Percentiles rank a stretch among this genome's conserved stretches.
These are phyloP conservation scores for Madurella mycetomatis DNA, from an alignment of 2,329 filamentous ascomycete genomes.

Conservation along the genomic window DNA sequence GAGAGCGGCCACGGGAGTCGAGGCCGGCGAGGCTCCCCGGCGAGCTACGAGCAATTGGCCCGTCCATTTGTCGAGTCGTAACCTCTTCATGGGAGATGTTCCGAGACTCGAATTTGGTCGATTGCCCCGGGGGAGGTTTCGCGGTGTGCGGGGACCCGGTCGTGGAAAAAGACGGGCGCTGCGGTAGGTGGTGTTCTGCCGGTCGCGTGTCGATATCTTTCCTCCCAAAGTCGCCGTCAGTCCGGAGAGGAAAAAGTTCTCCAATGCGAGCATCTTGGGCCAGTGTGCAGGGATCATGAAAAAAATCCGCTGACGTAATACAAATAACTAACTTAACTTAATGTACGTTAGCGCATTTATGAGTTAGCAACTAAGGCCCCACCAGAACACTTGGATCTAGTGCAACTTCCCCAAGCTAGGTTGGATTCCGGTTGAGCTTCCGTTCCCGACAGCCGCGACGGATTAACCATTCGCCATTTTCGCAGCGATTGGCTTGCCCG, in stretches of 20 bases:
- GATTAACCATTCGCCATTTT: not conserved
- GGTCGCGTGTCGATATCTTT: conserved; percentile 12
- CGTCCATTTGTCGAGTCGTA: conserved; percentile 57
- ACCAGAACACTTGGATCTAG: too few relatives aligned
- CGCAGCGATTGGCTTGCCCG: conserved; percentile 4
- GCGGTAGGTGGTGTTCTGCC: conserved; percentile 5
- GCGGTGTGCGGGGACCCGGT: conserved; percentile 5
- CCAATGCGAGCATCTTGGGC: conserved; percentile 11
- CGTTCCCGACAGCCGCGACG: too few relatives aligned
- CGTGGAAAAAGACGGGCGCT: not conserved
- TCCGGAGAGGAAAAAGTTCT: conserved; percentile 27
- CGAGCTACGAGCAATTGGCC: conserved; percentile 53
- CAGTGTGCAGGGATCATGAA: conserved; percentile 20
- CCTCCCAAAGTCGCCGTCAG: conserved; percentile 15
- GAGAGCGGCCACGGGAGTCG: conserved; percentile 15
- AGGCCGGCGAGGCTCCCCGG: conserved; percentile 35
- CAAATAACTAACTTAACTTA: too few relatives aligned
- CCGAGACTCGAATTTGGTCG: not conserved
- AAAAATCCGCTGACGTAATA: conserved; percentile 26
- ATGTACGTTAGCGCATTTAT: conserved; percentile 3
- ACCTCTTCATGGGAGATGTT: conserved; percentile 50
- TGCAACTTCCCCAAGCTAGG: too few relatives aligned
- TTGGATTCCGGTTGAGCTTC: too few relatives aligned
- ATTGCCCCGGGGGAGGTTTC: not conserved
- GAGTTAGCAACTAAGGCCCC: not conserved